Conservation (phyloP, 2,329 filamentous ascomycete genomes). For the Trichoderma breve region DNA sequence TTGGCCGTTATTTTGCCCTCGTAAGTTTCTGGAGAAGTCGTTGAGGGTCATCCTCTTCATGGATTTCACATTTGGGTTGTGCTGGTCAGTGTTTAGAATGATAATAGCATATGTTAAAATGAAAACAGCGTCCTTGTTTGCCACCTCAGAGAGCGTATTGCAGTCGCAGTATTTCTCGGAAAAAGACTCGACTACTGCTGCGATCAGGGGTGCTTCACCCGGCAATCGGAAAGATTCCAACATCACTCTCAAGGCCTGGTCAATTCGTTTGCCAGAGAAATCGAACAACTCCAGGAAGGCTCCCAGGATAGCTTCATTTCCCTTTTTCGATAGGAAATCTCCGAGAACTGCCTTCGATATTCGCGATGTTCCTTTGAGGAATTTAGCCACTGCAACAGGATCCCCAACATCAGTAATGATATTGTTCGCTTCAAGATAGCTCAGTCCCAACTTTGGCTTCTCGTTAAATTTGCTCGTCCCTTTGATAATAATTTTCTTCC, state of each 20-base stretch:
- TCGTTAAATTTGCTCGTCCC: slow-evolving; percentile 94
- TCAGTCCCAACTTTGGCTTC: slow-evolving; percentile 83
- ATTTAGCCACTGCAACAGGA: slow-evolving; percentile 75
- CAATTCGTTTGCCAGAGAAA: slow-evolving; percentile 80
- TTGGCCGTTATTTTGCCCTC: slow-evolving; percentile 80
- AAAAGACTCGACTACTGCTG: slow-evolving; percentile 85
- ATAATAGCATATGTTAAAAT: slow-evolving; percentile 95
- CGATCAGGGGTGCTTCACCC: slow-evolving; percentile 89
- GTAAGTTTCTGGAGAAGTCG: slow-evolving; percentile 85
- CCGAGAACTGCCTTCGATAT: slow-evolving; percentile 89
- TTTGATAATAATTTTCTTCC: slow-evolving; percentile 85
- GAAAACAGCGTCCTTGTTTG: slow-evolving; percentile 83
- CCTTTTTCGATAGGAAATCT: slow-evolving; percentile 88
- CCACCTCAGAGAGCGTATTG: slow-evolving; percentile 69
- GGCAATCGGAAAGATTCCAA: slow-evolving; percentile 90
- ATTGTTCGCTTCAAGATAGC: slow-evolving; percentile 78
- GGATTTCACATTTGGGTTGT: slow-evolving; percentile 83
- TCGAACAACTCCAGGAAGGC: slow-evolving; percentile 87
- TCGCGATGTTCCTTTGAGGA: slow-evolving; percentile 81
- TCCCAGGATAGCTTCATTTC: slow-evolving; percentile 79
- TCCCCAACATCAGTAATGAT: slow-evolving; percentile 77
- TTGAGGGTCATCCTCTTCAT: slow-evolving; percentile 79
- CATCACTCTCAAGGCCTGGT: slow-evolving; percentile 85
- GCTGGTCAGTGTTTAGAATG: slow-evolving; percentile 94
- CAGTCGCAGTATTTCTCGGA: slow-evolving; percentile 77